Base-by-base conservation (phyloP, 371 early-diverging fungal species). In the Capniomyces stellatus region DNA sequence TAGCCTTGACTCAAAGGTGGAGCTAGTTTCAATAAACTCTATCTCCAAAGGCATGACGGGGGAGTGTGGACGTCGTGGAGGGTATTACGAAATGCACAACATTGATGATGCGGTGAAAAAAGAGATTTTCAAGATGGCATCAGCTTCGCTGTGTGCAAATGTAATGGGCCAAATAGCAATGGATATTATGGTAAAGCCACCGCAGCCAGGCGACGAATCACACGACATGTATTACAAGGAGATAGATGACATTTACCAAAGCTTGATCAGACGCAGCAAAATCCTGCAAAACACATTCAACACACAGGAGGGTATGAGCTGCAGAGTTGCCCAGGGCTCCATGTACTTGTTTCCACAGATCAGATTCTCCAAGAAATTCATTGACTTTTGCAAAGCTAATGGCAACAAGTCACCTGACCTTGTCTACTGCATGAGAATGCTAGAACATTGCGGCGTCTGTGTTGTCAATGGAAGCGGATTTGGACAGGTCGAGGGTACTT, bases 1-100 rank as follows among this genome's bases (percentile, higher is more conserved):
- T 46, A 42, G 71, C 59, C 59, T 76, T 42, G 54, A 42, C 18
- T 56, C 58, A 8, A 23, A 24, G 19, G 52, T 60, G 27, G 95
- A 96, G 69, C 74, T 96, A 35, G 75, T 96, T 63, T 91, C 92
- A 24, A 92, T 92, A 81, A 92, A 96, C 63, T 85, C 85, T 46
- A 79, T 90, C 51, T 92, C 92, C 44, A 96, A 96, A 71, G 97
- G 97, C 46, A 85, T 93, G 89, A 70, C 95, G 58, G 97, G 97
- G 54, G 97, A 96, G 65, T 96, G 97, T 60, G 97, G 97, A 42
- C 83, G 88, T 46, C 85, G 97, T 41, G 97, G 95, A 55, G 97
- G 96, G 2, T 96, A 90, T 72, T 87, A 91, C 74, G 97, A 94
- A 70, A 86, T 86, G 48, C 75, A 77, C 43, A 83, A 83, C 46